phyloP scores from a whole-genome alignment of 2,329 filamentous ascomycete species.

The Colletotrichum orbiculare region DNA sequence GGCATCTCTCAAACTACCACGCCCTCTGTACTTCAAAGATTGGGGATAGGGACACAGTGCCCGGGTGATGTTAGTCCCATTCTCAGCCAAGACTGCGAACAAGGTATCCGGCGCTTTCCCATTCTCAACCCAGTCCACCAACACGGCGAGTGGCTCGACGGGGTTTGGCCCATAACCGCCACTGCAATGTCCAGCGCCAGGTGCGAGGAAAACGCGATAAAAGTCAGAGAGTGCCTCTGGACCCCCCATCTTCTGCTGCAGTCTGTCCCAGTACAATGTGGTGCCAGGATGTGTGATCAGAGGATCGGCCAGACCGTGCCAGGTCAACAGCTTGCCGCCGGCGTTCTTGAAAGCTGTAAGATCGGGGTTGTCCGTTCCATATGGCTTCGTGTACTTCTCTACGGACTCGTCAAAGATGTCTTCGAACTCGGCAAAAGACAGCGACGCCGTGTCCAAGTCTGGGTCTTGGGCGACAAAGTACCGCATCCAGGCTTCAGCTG shows the following conservation, averaged over 20 bases:
- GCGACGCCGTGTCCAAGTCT: slow-evolving; percentile 11
- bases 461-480: slow-evolving; percentile 24
- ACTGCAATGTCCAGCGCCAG: slow-evolving; percentile 62
- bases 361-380: slow-evolving; percentile 44
- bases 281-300: slow-evolving; percentile 47
- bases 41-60: slow-evolving; percentile 12
- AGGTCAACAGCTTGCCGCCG: slow-evolving; percentile 55
- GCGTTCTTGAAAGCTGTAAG: slow-evolving; percentile 43
- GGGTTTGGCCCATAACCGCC: slow-evolving; percentile 22
- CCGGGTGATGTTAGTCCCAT: slow-evolving; percentile 7
- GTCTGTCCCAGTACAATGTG: slow-evolving; percentile 41
- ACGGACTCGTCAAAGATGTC: slow-evolving; percentile 12
- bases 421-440: slow-evolving; percentile 18
- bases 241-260: slow-evolving; percentile 13
- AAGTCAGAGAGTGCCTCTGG: slow-evolving; percentile 46
- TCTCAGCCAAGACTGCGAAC: slow-evolving; percentile 1
- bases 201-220: slow-evolving; percentile 62
- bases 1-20: neutral
- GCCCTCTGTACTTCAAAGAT: neutral
- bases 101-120: slow-evolving; percentile 4
- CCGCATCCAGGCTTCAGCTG: slow-evolving; percentile 19
- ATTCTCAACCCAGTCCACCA: slow-evolving; percentile 17
- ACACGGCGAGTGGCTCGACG: slow-evolving; percentile 5
- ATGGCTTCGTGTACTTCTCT: neutral
- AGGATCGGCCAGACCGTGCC: slow-evolving; percentile 53